A percentile compares a stretch with the other conserved stretches of the same genome.
Evolutionary conservation across 202 grass and related monocot species (phyloP).

Genomic region (Dendrocalamus latiflorus): DNA sequence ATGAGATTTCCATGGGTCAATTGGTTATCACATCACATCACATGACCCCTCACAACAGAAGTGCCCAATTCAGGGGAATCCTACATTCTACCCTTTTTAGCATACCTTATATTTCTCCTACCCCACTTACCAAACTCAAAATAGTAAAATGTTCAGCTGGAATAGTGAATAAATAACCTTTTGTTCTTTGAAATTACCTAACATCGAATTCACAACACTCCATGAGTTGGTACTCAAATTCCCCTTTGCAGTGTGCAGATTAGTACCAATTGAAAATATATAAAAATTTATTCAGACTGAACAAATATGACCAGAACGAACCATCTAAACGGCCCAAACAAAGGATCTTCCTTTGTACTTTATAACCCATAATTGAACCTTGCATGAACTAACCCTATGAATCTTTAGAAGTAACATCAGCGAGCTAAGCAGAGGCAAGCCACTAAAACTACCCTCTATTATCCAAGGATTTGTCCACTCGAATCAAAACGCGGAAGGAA

Average conservation of each 20-base stretch:
- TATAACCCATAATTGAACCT: not conserved
- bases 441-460: not conserved
- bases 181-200: not conserved
- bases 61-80: not conserved
- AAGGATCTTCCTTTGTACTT: not conserved
- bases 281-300: not conserved
- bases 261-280: not conserved
- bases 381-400: not conserved
- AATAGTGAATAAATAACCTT: not conserved
- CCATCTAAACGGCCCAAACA: not conserved
- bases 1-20: not conserved
- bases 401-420: not conserved
- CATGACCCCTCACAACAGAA: not conserved
- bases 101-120: not conserved
- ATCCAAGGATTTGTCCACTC: not conserved
- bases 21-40: not conserved
- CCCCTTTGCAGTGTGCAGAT: not conserved
- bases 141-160: not conserved
- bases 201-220: not conserved
- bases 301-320: not conserved
- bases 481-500: not conserved
- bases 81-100: not conserved
- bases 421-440: not conserved
- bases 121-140: not conserved
- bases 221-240: not conserved